Percentiles rank a stretch among this genome's conserved stretches.
These are phyloP conservation scores for Talaromyces marneffei DNA, from an alignment of 2,329 filamentous ascomycete species.

Conservation along the genomic window DNA sequence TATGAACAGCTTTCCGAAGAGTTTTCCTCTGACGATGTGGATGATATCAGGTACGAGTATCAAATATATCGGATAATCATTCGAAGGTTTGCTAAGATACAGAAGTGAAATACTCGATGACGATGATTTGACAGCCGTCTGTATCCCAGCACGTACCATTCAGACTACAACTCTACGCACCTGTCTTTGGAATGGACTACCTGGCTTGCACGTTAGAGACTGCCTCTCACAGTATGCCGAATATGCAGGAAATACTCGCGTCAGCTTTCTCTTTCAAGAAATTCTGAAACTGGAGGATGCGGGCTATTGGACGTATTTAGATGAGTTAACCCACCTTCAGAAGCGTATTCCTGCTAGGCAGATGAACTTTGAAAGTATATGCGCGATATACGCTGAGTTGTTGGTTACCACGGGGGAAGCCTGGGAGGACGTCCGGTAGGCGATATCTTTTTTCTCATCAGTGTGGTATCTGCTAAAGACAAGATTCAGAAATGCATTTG, in stretches of 20 bases:
- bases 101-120: not conserved
- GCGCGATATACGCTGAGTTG: not conserved
- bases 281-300: not conserved
- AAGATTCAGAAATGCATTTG: not conserved
- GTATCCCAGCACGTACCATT: not conserved
- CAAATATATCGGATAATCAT: not conserved
- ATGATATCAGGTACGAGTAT: not conserved
- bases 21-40: not conserved
- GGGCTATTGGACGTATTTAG: not conserved
- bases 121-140: not conserved
- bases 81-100: not conserved
- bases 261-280: conserved; percentile 1
- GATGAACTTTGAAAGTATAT: not conserved
- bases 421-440: not conserved
- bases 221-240: not conserved
- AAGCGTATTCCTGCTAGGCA: not conserved
- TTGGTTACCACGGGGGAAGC: not conserved
- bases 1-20: not conserved
- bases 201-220: not conserved
- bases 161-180: not conserved
- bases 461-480: not conserved
- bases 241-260: not conserved
- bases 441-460: not conserved
- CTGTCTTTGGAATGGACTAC: not conserved
- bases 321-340: not conserved